These are phyloP conservation scores for Pouteria glomerata DNA, from an alignment of 148 eudicot species.

Conservation along the genomic window DNA sequence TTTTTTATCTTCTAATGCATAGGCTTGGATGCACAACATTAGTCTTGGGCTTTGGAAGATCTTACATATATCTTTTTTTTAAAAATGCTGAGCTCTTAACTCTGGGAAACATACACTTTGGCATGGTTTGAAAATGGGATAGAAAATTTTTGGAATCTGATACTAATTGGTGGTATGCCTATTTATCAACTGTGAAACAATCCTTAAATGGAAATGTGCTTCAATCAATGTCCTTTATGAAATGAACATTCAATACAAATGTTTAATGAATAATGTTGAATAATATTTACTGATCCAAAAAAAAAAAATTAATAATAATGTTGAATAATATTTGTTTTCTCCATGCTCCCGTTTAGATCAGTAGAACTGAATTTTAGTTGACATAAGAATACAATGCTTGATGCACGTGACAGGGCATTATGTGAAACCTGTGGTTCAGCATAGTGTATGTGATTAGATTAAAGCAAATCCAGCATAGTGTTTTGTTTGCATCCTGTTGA, in stretches of 20 bases:
- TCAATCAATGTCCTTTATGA: background rate
- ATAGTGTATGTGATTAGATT: background rate
- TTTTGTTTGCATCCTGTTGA: background rate
- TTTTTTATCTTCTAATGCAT: background rate
- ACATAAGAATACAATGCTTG: background rate
- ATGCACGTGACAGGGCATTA: background rate
- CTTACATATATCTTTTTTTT: too few species aligned
- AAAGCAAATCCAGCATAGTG: background rate
- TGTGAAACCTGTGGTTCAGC: background rate
- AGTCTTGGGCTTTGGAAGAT: background rate
- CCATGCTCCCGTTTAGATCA: too few species aligned
- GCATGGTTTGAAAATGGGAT: too few species aligned
- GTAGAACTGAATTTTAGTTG: background rate
- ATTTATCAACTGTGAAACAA: too few species aligned
- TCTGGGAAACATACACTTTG: too few species aligned
- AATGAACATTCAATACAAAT: background rate
- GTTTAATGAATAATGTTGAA: too few species aligned
- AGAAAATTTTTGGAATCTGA: too few species aligned
- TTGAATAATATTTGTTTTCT: too few species aligned
- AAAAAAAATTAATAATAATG: too few species aligned
- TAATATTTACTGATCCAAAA: too few species aligned
- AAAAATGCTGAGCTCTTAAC: too few species aligned
- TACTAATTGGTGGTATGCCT: too few species aligned
- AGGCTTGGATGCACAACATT: background rate
- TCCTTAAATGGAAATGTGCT: background rate